Conservation (phyloP, 768 basidiomycete species). For the Pulveroboletus sp. region DNA sequence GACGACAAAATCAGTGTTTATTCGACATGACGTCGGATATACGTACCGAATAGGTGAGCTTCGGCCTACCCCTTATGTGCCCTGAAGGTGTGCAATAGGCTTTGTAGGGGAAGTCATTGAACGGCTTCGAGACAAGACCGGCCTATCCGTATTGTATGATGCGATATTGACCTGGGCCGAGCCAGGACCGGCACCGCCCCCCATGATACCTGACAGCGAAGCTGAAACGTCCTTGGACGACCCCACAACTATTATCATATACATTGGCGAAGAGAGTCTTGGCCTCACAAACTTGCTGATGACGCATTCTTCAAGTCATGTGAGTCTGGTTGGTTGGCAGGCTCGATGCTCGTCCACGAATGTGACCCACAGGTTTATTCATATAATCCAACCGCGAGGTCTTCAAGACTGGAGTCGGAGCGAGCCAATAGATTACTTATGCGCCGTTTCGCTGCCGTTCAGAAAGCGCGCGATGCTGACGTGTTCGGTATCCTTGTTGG, state of each 20-base stretch:
- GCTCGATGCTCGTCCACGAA: neutral
- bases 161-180: slow-evolving; percentile 28
- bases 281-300: slow-evolving; percentile 81
- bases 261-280: slow-evolving; percentile 77
- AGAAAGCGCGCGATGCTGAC: slow-evolving; percentile 86
- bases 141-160: slow-evolving; percentile 34
- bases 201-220: neutral
- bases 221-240: neutral
- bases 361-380: slow-evolving; percentile 56
- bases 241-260: slow-evolving; percentile 34
- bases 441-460: slow-evolving; percentile 82
- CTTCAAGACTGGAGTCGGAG: slow-evolving; percentile 52
- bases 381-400: slow-evolving; percentile 58
- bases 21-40: slow-evolving; percentile 78
- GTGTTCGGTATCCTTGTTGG: slow-evolving; percentile 95
- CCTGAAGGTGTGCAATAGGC: neutral
- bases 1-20: slow-evolving; percentile 35
- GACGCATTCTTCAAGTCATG: slow-evolving; percentile 65
- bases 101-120: slow-evolving; percentile 16
- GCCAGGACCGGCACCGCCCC: slow-evolving; percentile 1
- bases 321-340: slow-evolving; percentile 27
- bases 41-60: slow-evolving; percentile 57
- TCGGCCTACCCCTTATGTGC: neutral
- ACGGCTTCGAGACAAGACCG: slow-evolving; percentile 21
- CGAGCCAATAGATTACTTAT: slow-evolving; percentile 80